Conservation (phyloP, 805 yeast species). For the Suhomyces sp. region DNA sequence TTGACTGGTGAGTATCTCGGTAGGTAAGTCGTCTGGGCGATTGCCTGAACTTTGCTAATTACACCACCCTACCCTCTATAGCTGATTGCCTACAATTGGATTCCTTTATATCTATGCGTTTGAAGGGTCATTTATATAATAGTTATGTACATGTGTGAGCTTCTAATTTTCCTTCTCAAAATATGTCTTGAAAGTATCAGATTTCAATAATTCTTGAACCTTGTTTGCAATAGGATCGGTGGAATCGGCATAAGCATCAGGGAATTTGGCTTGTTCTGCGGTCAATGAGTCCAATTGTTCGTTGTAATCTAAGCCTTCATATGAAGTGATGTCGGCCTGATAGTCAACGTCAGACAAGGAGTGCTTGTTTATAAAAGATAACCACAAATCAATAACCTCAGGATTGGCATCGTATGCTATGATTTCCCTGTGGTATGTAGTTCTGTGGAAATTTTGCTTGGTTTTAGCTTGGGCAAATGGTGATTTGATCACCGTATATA, state of each 20-base stretch:
- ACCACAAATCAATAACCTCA: slow-evolving; percentile 78
- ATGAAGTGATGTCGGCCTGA: slow-evolving; percentile 58
- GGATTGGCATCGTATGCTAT: slow-evolving; percentile 82
- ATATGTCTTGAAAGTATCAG: slow-evolving; percentile 66
- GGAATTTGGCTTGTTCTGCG: slow-evolving; percentile 27
- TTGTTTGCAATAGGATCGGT: slow-evolving; percentile 56
- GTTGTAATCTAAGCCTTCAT: slow-evolving; percentile 36
- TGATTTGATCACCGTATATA: slow-evolving; percentile 90
- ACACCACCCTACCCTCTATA: too few relatives aligned
- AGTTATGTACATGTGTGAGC: not conserved
- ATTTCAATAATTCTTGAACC: slow-evolving; percentile 67
- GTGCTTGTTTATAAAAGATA: slow-evolving; percentile 74
- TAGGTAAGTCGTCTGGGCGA: not conserved
- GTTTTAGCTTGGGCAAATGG: slow-evolving; percentile 94
- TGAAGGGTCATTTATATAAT: not conserved
- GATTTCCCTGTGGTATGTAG: slow-evolving; percentile 72
- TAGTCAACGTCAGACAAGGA: slow-evolving; percentile 80
- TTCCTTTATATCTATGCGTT: not conserved
- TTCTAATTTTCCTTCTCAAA: slow-evolving; percentile 21
- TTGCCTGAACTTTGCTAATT: too few relatives aligned
- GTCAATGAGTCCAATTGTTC: slow-evolving; percentile 34
- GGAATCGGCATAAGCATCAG: slow-evolving; percentile 30
- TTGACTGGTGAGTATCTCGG: not conserved
- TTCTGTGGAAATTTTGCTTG: slow-evolving; percentile 90
- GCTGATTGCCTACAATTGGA: not conserved